Evolutionary conservation across 495 filamentous ascomycete genomes (phyloP).

Genomic region (Trichoderma gamsii): DNA sequence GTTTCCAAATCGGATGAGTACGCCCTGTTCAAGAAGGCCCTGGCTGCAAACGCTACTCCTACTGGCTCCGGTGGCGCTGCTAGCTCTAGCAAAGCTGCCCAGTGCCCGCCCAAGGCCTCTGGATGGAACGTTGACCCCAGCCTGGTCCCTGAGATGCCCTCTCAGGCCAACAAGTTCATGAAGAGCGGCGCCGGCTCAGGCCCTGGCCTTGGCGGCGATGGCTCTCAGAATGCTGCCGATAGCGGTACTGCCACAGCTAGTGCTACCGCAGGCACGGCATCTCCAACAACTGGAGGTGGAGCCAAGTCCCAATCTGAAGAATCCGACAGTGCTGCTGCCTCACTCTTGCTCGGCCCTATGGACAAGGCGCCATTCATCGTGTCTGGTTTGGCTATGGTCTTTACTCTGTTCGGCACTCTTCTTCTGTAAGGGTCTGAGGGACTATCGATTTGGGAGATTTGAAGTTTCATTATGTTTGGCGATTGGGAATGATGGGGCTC

Average conservation of each 20-base stretch:
- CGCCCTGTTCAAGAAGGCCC: slow-evolving; percentile 57
- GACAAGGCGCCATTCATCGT: slow-evolving; percentile 51
- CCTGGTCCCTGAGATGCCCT: slow-evolving; percentile 70
- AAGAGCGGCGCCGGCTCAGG: slow-evolving; percentile 65
- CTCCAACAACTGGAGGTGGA: slow-evolving; percentile 29
- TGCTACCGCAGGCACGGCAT: slow-evolving; percentile 57
- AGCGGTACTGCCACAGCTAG: slow-evolving; percentile 51
- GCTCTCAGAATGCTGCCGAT: slow-evolving; percentile 59
- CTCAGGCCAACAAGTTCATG: slow-evolving; percentile 60
- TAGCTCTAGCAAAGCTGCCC: slow-evolving; percentile 52
- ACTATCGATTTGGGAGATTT: not conserved
- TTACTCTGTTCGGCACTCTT: slow-evolving; percentile 59
- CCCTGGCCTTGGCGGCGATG: slow-evolving; percentile 62
- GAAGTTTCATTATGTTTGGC: not conserved
- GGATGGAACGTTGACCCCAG: slow-evolving; percentile 63
- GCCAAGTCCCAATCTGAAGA: slow-evolving; percentile 30
- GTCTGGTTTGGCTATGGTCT: slow-evolving; percentile 47
- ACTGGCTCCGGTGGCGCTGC: slow-evolving; percentile 73
- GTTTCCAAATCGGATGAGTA: slow-evolving; percentile 54
- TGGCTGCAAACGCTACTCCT: slow-evolving; percentile 58
- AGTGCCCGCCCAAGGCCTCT: slow-evolving; percentile 62
- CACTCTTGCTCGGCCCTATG: slow-evolving; percentile 41
- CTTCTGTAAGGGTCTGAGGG: slow-evolving; percentile 42
- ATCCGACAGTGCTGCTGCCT: slow-evolving; percentile 37
- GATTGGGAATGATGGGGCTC: not conserved